Evolutionary conservation across 2,329 filamentous ascomycete genomes (phyloP), one percentile per base, ranked within the genome.

Genomic region (Colletotrichum tabaci): DNA sequence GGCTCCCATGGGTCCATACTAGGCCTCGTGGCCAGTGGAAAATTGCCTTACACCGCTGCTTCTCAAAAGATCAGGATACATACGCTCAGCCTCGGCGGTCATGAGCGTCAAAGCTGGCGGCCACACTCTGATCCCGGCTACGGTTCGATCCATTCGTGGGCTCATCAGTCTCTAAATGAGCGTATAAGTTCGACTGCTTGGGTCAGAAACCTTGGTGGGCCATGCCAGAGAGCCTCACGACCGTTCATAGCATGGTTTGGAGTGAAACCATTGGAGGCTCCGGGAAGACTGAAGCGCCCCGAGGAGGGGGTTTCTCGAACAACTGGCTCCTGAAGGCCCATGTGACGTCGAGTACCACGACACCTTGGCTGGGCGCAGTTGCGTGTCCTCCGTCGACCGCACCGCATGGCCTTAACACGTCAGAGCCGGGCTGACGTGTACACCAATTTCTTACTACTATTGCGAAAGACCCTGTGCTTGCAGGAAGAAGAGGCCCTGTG

Each of bases 41-140:
- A 38, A 26, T 52, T 56, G 50, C n/a, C 64, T 68, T 71, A 63
- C 68, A 71, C 65, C 68, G 65, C 68, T 68, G 65, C 30, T 71
- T 64, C 40, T 35, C 30, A n/a, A 38, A 46, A 47, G 52, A 38
- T 38, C 55, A 42, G 16, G 18, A 42, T 21, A 12, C n/a, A 60
- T 53, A 30, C 30, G 21, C n/a, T 60, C 65, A 23, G 53, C 40
- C 58, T 52, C 40, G 62, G 52, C 35, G 42, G 58, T 2, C 50
- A 35, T 61, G 40, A 55, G 55, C 44, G 23, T 56, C 58, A 55
- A 60, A 58, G 50, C 58, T 64, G 65, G 55, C 58, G 35, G 47
- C 30, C 49, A 60, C 61, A n/a, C 52, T 46, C 18, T 53, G 30
- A 60, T 42, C 47, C 65, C 30, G 40, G 42, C 21, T 35, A 30